phyloP scores from a whole-genome alignment of 2,329 filamentous ascomycete species.

The Colletotrichum nymphaeae region DNA sequence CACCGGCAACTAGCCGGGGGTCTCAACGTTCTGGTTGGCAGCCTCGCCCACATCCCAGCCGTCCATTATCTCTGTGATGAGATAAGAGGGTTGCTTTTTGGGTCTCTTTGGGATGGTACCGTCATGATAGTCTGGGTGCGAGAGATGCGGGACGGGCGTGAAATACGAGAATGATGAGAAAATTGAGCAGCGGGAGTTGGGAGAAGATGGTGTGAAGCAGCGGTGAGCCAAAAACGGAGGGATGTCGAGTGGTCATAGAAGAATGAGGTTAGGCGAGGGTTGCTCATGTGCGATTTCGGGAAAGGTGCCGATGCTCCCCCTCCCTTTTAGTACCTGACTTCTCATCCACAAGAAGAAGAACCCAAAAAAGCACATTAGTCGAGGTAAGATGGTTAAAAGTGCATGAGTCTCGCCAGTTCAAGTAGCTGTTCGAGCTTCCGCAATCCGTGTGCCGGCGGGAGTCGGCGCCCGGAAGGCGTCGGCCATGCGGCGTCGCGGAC shows the following conservation, averaged over 20 bases:
- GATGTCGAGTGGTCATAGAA: not conserved
- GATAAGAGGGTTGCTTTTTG: constrained; percentile 35
- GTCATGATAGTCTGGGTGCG: not conserved
- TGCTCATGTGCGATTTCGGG: constrained; percentile 6
- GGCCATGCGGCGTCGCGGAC: constrained; percentile 6
- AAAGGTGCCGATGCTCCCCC: constrained; percentile 2
- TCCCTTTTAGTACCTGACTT: not conserved
- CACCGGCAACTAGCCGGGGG: constrained; percentile 18
- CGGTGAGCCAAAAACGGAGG: constrained; percentile 13
- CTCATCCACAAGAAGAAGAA: not conserved
- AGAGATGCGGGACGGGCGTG: not conserved
- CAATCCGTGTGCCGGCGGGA: constrained; percentile 8
- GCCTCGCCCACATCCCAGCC: constrained; percentile 20
- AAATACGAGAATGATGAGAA: constrained; percentile 7
- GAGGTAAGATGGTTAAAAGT: not conserved
- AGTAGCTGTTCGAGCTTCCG: not conserved
- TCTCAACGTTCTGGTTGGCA: constrained; percentile 4
- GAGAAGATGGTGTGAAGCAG: constrained; percentile 27
- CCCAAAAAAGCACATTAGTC: not conserved
- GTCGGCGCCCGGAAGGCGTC: constrained; percentile 4
- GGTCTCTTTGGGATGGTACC: constrained; percentile 9
- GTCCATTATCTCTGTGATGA: constrained; percentile 1
- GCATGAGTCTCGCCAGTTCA: not conserved
- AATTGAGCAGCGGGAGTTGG: not conserved
- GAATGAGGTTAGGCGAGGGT: constrained; percentile 11